Conservation (phyloP, 176 grass and related monocot species). For the Bolboschoenus planiculmis region DNA sequence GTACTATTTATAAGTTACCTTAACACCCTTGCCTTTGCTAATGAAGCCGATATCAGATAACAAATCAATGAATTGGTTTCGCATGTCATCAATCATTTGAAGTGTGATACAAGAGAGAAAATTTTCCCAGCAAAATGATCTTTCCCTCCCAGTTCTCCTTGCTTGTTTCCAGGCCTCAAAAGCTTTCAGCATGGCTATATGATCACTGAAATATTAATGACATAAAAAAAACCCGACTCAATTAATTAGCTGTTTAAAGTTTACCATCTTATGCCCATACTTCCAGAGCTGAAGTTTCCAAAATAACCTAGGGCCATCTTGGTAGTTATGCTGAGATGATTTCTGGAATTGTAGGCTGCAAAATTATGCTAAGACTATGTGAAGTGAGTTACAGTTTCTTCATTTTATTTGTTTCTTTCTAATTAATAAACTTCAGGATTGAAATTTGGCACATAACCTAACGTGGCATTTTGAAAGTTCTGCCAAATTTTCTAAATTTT, state of each 20-base stretch:
- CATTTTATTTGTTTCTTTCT: not conserved
- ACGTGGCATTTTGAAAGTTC: not conserved
- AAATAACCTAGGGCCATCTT: not conserved
- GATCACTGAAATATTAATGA: constrained; percentile 50
- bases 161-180: constrained; percentile 88
- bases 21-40: constrained; percentile 56
- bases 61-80: constrained; percentile 84
- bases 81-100: constrained; percentile 96
- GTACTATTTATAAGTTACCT: constrained; percentile 33
- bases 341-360: not conserved
- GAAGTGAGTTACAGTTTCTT: not conserved
- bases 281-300: not conserved
- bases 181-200: constrained; percentile 79
- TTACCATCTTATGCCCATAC: not conserved
- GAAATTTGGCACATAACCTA: not conserved
- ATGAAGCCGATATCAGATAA: constrained; percentile 94
- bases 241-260: constrained; percentile 18
- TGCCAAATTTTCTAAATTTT: not conserved
- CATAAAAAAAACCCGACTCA: constrained; percentile 11
- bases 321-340: not conserved
- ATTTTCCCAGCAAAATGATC: constrained; percentile 89
- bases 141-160: constrained; percentile 61
- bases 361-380: not conserved
- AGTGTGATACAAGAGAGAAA: constrained; percentile 74
- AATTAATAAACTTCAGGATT: not conserved